Conservation (phyloP, 495 filamentous ascomycete genomes). For the Thermothielavioides terrestris region DNA sequence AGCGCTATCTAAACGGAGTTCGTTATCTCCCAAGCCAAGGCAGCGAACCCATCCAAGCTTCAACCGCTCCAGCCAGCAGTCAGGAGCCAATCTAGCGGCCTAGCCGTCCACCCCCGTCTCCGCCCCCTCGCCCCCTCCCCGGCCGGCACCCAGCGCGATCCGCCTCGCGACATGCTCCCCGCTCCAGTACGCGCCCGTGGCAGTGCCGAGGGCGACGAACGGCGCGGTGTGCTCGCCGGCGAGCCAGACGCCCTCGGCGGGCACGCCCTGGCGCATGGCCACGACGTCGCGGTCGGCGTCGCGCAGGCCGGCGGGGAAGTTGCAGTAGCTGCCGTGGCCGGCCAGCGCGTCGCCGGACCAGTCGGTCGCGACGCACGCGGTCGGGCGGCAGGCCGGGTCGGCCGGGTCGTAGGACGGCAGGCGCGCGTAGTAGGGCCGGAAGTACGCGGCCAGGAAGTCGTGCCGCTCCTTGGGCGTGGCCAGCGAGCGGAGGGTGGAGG, state of each 20-base stretch:
- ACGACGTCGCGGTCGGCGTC: conserved; percentile 68
- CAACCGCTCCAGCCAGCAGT: no score
- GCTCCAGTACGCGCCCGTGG: conserved; percentile 87
- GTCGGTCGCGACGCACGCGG: conserved; percentile 55
- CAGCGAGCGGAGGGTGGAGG: conserved; percentile 32
- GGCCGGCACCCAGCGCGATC: conserved; percentile 37
- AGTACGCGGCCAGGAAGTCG: conserved; percentile 49
- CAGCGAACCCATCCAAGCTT: no score
- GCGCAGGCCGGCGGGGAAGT: conserved; percentile 72
- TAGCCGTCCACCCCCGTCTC: neutral
- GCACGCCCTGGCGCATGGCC: conserved; percentile 59
- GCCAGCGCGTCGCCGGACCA: conserved; percentile 80
- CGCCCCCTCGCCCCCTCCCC: neutral
- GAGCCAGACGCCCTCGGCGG: conserved; percentile 70
- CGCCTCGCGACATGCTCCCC: conserved; percentile 69
- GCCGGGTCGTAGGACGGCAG: conserved; percentile 54
- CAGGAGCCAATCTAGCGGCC: no score
- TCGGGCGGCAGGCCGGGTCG: conserved; percentile 52
- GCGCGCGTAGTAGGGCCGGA: conserved; percentile 67
- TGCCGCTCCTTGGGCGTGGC: conserved; percentile 29
- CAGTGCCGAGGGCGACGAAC: conserved; percentile 79
- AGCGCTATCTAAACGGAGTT: no score
- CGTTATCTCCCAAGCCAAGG: no score
- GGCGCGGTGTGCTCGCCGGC: conserved; percentile 93
- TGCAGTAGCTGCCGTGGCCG: conserved; percentile 83